Evolutionary conservation across 2,329 filamentous ascomycete species (phyloP), one percentile per base, ranked within the genome.

Genomic region (Alternaria metachromatica): DNA sequence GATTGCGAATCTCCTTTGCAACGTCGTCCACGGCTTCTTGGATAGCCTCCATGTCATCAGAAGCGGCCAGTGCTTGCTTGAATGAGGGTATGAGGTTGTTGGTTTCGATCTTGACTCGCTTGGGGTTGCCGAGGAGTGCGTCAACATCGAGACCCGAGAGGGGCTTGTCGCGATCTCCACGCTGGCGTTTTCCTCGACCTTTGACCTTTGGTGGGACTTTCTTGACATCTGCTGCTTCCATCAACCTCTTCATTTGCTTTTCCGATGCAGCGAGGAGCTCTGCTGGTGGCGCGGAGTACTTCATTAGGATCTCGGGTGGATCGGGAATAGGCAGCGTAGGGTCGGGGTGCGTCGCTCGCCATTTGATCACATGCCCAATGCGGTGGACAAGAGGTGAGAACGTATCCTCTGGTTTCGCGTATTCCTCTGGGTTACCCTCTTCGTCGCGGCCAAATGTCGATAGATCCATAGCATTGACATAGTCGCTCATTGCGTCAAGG

Each of bases 401-500:
- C 1, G 90, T 90, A 37, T 97, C 93, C 44, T 97, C 92, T 51
- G 95, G 87, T 0, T 89, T 84, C 45, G 92, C 89, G 64, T 92
- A 95, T 74, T 97, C 93, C 1, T 82, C 77, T 1, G 82, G 80
- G 10, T 88, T 79, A 12, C 76, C 92, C 46, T 94, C 87, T 49
- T 96, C 92, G 72, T 97, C 91, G 49, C 84, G 86, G 10, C 86
- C 90, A 72, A 90, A 89, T 0, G 80, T 85, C 1, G 90, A 91
- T 3, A 99, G 83, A 73, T 97, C 94, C 95, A 99, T 97, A 8
- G 88, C 89, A 77, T 98, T 93, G 8, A 99, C 93, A 71, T 95
- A 98, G 67, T 93, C 89, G 77, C 90, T 91, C 94, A 99, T 98
- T 1, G 93, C 91, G 53, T 90, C 83, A 58, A 88, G 86, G 23